A percentile compares a stretch with the other conserved stretches of the same genome.
Conservation (phyloP, 495 filamentous ascomycete genomes). For the Aspergillus ostianus region DNA sequence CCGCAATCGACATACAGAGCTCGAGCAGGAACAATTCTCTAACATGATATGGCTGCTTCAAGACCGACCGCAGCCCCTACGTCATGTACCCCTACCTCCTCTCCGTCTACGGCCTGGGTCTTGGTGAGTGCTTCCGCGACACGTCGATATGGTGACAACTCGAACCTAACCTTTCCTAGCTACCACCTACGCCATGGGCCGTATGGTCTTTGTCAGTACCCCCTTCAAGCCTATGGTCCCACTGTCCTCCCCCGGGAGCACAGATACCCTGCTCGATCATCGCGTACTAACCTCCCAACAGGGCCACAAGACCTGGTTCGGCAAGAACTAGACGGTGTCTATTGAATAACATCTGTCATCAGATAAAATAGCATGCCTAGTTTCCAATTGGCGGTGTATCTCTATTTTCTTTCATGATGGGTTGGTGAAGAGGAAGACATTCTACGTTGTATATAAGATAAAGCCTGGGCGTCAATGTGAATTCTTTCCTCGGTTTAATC, state of each 20-base stretch:
- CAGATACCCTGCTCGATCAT: slow-evolving; percentile 2
- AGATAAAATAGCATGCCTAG: slow-evolving; percentile 18
- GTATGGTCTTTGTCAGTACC: slow-evolving; percentile 53
- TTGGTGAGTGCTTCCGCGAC: slow-evolving; percentile 46
- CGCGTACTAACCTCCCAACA: slow-evolving; percentile 34
- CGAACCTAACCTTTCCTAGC: slow-evolving; percentile 19
- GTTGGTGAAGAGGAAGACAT: slow-evolving; percentile 33
- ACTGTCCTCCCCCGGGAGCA: not conserved
- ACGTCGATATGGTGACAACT: slow-evolving; percentile 21
- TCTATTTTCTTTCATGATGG: slow-evolving; percentile 36
- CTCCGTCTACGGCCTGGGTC: slow-evolving; percentile 59
- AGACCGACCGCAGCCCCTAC: slow-evolving; percentile 60
- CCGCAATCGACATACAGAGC: not conserved
- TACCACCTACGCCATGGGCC: slow-evolving; percentile 58
- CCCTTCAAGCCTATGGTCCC: not conserved
- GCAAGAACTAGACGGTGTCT: slow-evolving; percentile 53
- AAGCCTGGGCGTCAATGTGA: slow-evolving; percentile 36
- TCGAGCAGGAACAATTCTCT: not conserved
- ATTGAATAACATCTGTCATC: slow-evolving; percentile 13
- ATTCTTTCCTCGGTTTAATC: slow-evolving; percentile 25
- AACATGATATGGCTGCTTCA: slow-evolving; percentile 4
- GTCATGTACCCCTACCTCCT: slow-evolving; percentile 74
- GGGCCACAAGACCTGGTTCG: slow-evolving; percentile 90
- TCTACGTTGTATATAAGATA: slow-evolving; percentile 49
- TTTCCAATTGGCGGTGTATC: slow-evolving; percentile 39